Evolutionary conservation across 2,329 filamentous ascomycete species (phyloP).

Genomic region (Atkinsonella texensis): DNA sequence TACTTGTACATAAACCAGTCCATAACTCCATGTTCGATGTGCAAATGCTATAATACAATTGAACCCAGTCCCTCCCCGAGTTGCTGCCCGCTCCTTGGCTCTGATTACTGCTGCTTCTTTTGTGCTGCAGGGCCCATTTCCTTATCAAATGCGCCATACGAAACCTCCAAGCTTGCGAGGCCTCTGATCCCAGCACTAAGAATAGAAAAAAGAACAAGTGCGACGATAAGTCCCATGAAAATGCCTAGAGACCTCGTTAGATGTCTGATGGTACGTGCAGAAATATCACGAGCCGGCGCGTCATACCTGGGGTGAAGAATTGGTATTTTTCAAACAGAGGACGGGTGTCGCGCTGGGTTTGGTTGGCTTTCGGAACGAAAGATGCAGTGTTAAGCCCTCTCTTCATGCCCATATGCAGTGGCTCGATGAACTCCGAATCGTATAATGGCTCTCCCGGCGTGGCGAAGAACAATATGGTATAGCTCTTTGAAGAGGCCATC

Average conservation of each 20-base stretch:
- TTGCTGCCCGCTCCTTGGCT: neutral
- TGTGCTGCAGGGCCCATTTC: constrained; percentile 83
- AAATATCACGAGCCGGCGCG: neutral
- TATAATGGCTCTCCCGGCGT: constrained; percentile 48
- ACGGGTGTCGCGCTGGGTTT: constrained; percentile 27
- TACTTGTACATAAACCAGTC: constrained; percentile 1
- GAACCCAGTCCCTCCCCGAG: neutral
- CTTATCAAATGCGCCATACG: constrained; percentile 93
- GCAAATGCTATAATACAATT: constrained; percentile 8
- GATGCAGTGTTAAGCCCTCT: constrained; percentile 31
- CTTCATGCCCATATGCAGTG: constrained; percentile 63
- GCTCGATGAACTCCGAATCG: constrained; percentile 50
- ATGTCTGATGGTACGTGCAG: neutral
- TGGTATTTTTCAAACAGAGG: constrained; percentile 85
- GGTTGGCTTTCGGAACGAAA: constrained; percentile 26
- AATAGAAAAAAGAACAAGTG: constrained; percentile 62
- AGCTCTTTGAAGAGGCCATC: constrained; percentile 32
- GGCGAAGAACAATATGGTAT: constrained; percentile 67
- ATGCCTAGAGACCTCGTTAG: constrained; percentile 45
- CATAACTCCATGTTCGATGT: constrained; percentile 10
- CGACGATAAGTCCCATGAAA: constrained; percentile 71
- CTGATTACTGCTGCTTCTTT: constrained; percentile 50
- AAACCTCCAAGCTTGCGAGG: constrained; percentile 70
- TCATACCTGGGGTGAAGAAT: constrained; percentile 74
- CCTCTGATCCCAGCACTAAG: constrained; percentile 67